phyloP scores from a whole-genome alignment of 2,329 filamentous ascomycete genomes.

The Sodiomyces alkalinus region DNA sequence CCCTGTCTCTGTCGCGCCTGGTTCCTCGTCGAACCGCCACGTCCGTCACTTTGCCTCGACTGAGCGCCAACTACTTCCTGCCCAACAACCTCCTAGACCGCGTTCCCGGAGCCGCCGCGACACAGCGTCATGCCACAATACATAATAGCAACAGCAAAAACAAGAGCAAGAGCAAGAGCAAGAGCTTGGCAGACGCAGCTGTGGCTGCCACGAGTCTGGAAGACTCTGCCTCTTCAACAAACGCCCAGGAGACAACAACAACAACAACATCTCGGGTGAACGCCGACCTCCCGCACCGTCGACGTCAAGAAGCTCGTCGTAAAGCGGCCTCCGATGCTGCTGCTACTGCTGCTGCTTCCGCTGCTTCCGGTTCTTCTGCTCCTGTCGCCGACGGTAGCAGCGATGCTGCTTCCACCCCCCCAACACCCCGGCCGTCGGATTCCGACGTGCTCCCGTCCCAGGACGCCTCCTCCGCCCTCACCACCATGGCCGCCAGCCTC shows the following conservation, averaged over 20 bases:
- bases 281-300: constrained; percentile 7
- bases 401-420: no score
- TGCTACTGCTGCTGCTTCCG: constrained; percentile 1
- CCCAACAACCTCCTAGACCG: constrained; percentile 7
- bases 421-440: no score
- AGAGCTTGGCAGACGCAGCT: no score
- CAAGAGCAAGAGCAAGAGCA: constrained; percentile 2
- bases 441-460: constrained; percentile 22
- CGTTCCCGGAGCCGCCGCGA: constrained; percentile 1
- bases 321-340: constrained; percentile 5
- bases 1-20: background rate
- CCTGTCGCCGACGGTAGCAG: no score
- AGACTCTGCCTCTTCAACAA: constrained; percentile 2
- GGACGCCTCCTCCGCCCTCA: constrained; percentile 40
- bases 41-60: constrained; percentile 1
- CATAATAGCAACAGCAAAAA: no score
- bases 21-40: background rate
- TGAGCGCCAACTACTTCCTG: constrained; percentile 8
- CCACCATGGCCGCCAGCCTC: constrained; percentile 32
- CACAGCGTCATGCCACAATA: no score
- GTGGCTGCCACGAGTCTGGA: background rate
- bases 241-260: constrained; percentile 1
- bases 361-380: background rate
- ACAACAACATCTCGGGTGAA: constrained; percentile 2
- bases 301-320: constrained; percentile 7